Percentiles rank a stretch among this genome's conserved stretches.
Evolutionary conservation across 1,139 yeast genomes (phyloP).

Genomic region (Lodderomyces metapsilosis): DNA sequence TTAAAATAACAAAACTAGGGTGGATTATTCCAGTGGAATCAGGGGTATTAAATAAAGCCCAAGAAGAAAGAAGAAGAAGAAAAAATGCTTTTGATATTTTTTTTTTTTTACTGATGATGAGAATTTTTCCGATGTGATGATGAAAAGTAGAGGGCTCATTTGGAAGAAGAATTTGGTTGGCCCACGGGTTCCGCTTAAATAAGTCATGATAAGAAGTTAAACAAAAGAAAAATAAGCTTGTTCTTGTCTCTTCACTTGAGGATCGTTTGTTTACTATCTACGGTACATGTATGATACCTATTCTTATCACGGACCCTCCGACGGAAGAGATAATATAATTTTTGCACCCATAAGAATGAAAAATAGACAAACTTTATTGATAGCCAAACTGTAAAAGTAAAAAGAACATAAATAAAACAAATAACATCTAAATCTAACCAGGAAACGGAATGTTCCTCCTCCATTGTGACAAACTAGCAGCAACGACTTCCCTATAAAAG

Average conservation of each 20-base stretch:
- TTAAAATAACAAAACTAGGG: background rate
- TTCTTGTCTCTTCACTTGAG: no score
- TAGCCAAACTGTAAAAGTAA: background rate
- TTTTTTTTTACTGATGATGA: background rate
- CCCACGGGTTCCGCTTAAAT: no score
- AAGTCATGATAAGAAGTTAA: no score
- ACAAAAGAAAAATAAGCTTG: no score
- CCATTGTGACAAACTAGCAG: conserved; percentile 12
- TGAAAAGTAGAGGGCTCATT: no score
- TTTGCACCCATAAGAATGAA: background rate
- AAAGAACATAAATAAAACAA: no score
- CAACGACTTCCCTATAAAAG: conserved; percentile 9
- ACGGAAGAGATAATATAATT: background rate
- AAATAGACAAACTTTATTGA: background rate
- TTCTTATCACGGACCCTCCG: background rate
- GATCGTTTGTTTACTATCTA: no score
- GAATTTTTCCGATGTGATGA: conserved; percentile 2
- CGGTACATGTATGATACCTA: background rate
- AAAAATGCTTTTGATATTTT: background rate
- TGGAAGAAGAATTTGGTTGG: background rate
- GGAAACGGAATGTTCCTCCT: conserved; percentile 9
- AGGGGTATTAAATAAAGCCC: conserved; percentile 8
- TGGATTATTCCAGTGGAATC: background rate
- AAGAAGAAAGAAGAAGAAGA: conserved; percentile 12
- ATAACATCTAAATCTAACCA: no score